Conservation (phyloP, 2,329 filamentous ascomycete genomes). For the Exophiala spinifera region DNA sequence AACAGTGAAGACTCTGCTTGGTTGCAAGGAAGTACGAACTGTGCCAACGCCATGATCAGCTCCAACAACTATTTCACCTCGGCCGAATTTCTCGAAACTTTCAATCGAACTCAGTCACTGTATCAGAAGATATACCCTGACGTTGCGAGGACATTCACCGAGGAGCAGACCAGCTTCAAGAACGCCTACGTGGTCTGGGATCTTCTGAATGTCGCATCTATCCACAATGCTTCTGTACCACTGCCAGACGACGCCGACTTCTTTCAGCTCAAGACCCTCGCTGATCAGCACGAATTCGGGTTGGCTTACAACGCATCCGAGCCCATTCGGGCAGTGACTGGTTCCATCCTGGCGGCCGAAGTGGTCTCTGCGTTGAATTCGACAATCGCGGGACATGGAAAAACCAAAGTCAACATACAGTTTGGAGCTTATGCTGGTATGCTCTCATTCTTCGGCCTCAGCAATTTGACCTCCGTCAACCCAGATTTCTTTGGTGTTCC, state of each 20-base stretch:
- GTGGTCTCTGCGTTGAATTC: conserved; percentile 50
- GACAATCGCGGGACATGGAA: conserved; percentile 38
- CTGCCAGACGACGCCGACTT: conserved; percentile 57
- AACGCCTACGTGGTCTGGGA: conserved; percentile 66
- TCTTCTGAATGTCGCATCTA: conserved; percentile 60
- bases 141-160: conserved; percentile 51
- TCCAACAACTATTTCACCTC: conserved; percentile 59
- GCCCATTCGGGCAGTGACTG: conserved; percentile 48
- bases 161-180: conserved; percentile 53
- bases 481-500: conserved; percentile 70
- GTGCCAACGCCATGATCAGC: conserved; percentile 54
- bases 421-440: conserved; percentile 63
- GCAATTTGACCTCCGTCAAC: conserved; percentile 49
- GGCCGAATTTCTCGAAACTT: conserved; percentile 48
- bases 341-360: conserved; percentile 64
- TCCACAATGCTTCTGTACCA: conserved; percentile 57
- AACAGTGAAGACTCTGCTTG: conserved; percentile 58
- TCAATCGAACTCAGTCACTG: conserved; percentile 51
- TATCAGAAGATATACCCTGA: conserved; percentile 53
- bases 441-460: conserved; percentile 61
- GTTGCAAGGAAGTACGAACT: conserved; percentile 57
- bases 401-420: conserved; percentile 49
- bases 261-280: conserved; percentile 59
- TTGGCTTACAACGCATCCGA: conserved; percentile 70
- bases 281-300: conserved; percentile 76